Conservation (phyloP, 139 green algal genomes). For the Ettlia oleoabundans region DNA sequence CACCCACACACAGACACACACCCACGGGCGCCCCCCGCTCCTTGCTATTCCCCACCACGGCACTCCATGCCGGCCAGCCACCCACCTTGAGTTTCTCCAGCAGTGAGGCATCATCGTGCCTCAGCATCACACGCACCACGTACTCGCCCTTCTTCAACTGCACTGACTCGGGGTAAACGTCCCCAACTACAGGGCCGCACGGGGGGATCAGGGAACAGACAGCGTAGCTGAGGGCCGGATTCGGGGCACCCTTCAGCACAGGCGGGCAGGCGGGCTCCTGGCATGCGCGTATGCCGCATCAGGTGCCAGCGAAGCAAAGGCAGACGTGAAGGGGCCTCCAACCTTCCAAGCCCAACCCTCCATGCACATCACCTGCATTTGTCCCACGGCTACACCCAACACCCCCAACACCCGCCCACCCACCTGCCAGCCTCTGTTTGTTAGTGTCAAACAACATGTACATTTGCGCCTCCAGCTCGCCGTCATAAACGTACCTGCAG, state of each 20-base stretch:
- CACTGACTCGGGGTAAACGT: slow-evolving; percentile 51
- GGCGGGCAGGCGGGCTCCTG: too few species aligned
- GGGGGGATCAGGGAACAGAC: neutral
- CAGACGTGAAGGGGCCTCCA: neutral
- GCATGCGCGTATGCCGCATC: too few species aligned
- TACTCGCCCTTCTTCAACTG: slow-evolving; percentile 36
- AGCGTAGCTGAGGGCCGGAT: neutral
- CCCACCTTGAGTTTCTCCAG: slow-evolving; percentile 73
- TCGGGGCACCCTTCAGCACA: neutral
- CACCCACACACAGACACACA: neutral
- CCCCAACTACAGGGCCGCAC: slow-evolving; percentile 26
- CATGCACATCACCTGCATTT: neutral
- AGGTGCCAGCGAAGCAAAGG: neutral
- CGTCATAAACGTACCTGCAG: slow-evolving; percentile 79
- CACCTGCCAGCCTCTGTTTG: slow-evolving; percentile 67
- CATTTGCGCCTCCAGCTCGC: slow-evolving; percentile 76
- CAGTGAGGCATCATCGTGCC: slow-evolving; percentile 77
- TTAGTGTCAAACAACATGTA: slow-evolving; percentile 76
- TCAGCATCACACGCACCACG: slow-evolving; percentile 58
- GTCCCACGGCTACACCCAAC: neutral
- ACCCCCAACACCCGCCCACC: neutral
- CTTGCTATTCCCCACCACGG: too few species aligned
- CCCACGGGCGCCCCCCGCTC: neutral
- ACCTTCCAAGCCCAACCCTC: too few species aligned
- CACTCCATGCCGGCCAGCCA: too few species aligned